Conservation (phyloP, 2,329 filamentous ascomycete species). For the Cytospora piceicola region DNA sequence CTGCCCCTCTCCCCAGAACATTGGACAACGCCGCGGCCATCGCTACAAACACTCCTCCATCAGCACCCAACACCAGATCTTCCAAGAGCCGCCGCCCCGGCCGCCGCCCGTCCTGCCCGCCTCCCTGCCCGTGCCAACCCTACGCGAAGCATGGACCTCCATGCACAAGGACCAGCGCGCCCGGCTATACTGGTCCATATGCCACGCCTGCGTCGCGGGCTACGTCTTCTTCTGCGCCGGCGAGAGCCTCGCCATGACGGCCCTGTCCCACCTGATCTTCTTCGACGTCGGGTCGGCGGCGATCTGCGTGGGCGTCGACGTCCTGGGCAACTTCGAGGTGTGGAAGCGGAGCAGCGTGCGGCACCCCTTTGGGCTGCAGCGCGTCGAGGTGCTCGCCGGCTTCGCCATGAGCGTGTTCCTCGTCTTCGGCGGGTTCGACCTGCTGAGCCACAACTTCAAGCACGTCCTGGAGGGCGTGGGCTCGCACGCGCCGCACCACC, state of each 20-base stretch:
- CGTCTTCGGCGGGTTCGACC: slow-evolving; percentile 95
- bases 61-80: slow-evolving; percentile 86
- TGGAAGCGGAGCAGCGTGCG: slow-evolving; percentile 92
- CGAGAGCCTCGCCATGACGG: slow-evolving; percentile 87
- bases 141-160: slow-evolving; percentile 83
- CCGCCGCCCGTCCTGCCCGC: slow-evolving; percentile 88
- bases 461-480: slow-evolving; percentile 80
- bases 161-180: slow-evolving; percentile 87
- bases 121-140: slow-evolving; percentile 87
- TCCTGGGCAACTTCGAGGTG: slow-evolving; percentile 95
- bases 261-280: slow-evolving; percentile 88
- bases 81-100: slow-evolving; percentile 85
- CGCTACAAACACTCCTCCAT: slow-evolving; percentile 98
- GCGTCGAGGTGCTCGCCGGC: slow-evolving; percentile 90
- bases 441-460: slow-evolving; percentile 91
- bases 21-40: slow-evolving; percentile 91
- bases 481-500: slow-evolving; percentile 73
- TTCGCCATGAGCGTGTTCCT: slow-evolving; percentile 96
- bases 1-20: slow-evolving; percentile 61
- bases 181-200: slow-evolving; percentile 85
- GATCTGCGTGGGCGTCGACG: slow-evolving; percentile 89
- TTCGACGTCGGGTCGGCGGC: slow-evolving; percentile 94
- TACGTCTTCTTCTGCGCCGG: slow-evolving; percentile 86
- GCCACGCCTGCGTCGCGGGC: slow-evolving; percentile 80
- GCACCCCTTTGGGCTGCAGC: slow-evolving; percentile 90